Evolutionary conservation across 23 red algal species (phyloP), one percentile per base, ranked within the genome.

Genomic region (Gracilaria domingensis): DNA sequence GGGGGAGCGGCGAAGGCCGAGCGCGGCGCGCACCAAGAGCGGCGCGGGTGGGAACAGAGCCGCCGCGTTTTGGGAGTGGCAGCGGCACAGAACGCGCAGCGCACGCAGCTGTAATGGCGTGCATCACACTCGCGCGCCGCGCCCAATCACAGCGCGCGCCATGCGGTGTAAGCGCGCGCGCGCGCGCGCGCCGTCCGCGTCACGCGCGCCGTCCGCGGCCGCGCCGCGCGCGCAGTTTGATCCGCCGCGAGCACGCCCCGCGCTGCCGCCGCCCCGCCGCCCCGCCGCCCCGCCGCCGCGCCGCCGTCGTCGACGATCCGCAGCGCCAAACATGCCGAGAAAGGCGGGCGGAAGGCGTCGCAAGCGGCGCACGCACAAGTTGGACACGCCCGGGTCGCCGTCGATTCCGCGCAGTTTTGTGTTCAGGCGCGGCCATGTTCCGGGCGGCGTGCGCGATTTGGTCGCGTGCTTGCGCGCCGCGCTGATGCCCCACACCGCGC

Each of bases 401-500:
- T 79, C 86, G 34, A 49, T 89, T 16, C 97, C 97, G 18, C 89
- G 88, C 25, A 92, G 90, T 66, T 86, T 99, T 33, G 97, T 99
- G 12, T 80, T 95, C 29, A 91, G 90, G 36, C 94, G 95, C 30
- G 97, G 97, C 9, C 73, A 75, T 28, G 72, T 95, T 17, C 65
- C 93, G 1, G 40, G 16, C 78, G 81, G 54, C 71, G 20, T 99
- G 0, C 88, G 90, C 54, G 90, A 82, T 21, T 78, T 99, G 57
- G 35, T 99, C 9, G 50, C 69, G 32, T 90, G 95, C 30, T 25
- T 99, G 50, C 88, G 97, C 34, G 17, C 55, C 8, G 84, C 84
- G 83, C 66, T 99, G 2, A 79, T 94, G 51, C 97, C 97, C 18
- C 34, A 96, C 82, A 99, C 97, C 2, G 93, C 97, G 2, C 61